Evolutionary conservation across 176 grass and related monocot species (phyloP), one percentile per base, ranked within the genome.

Genomic region (Miscanthus lutarioriparius): DNA sequence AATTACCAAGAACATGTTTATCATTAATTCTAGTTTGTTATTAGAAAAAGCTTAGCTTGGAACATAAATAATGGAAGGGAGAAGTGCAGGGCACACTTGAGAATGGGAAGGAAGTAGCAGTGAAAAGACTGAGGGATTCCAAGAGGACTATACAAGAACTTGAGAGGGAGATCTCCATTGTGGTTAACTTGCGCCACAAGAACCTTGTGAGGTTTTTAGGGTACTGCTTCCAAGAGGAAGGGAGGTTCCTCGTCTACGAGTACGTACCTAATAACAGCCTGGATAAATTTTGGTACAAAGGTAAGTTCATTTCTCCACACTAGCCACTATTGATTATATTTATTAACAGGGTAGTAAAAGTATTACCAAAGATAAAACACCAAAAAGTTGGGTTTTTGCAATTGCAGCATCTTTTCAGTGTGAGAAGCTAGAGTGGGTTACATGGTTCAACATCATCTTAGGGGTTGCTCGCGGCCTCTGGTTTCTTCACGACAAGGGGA

Each of bases 371-470:
- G 6, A 33, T 15, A 36, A 66, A 66, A 67, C 15, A 67, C n/a
- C 1, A 67, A 62, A 69, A 10, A 0, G 1, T 35, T 38, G 65
- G 1, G n/a, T n/a, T n/a, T 17, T 22, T 69, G 66, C 66, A 22
- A 54, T 40, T 41, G 25, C 35, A 71, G 66, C 32, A 2, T 58
- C 11, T 71, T 27, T 12, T 8, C 28, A 70, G 1, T 5, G 4
- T n/a, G 44, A 38, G 19, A 82, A 58, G 48, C 12, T 71, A 25
- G 13, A 71, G 2, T 71, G 79, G 79, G n/a, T 2, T n/a, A 28
- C n/a, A 28, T 82, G 79, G 79, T 82, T 59, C 47, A 82, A 26
- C 79, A 59, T 82, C 41, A 30, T 82, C 79, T 58, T 40, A 15
- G 79, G 79, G 5, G 47, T 40, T 12, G 66, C 79, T 71, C 48